Percentiles rank a stretch among this genome's conserved stretches.
phyloP scores from a whole-genome alignment of 2,329 filamentous ascomycete species.

The Xylariaceae sp. region DNA sequence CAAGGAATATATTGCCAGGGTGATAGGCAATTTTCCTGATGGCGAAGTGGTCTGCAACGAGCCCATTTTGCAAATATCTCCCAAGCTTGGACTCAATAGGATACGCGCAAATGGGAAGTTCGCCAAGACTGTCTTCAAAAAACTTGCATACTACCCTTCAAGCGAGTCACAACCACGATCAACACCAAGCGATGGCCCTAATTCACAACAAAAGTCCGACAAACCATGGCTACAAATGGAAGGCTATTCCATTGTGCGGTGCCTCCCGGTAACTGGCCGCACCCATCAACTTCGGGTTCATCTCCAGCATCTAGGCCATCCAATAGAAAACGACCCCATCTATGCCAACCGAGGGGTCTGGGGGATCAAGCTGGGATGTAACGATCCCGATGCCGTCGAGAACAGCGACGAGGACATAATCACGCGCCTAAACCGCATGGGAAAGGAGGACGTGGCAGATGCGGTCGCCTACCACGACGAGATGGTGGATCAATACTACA shows the following conservation, averaged over 20 bases:
- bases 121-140: conserved; percentile 85
- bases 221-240: conserved; percentile 51
- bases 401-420: conserved; percentile 89
- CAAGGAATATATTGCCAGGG: conserved; percentile 92
- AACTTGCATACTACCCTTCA: conserved; percentile 82
- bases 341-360: conserved; percentile 94
- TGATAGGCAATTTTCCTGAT: conserved; percentile 86
- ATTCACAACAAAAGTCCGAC: conserved; percentile 14
- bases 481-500: conserved; percentile 86
- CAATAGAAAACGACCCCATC: conserved; percentile 95
- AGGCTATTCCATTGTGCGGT: conserved; percentile 93
- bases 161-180: conserved; percentile 11
- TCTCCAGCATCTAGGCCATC: conserved; percentile 88
- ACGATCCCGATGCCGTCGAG: conserved; percentile 60
- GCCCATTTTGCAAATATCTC: conserved; percentile 89
- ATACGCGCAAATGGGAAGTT: conserved; percentile 91
- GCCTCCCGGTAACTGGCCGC: conserved; percentile 85
- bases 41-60: conserved; percentile 90
- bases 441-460: conserved; percentile 87
- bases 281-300: conserved; percentile 96
- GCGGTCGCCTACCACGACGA: conserved; percentile 91
- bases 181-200: conserved; percentile 3
- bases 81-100: conserved; percentile 88
- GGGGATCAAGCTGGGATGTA: conserved; percentile 70
- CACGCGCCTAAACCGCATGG: conserved; percentile 79